Percentiles rank a stretch among this genome's conserved stretches.
These are phyloP conservation scores for Rutidosis leptorrhynchoides DNA, from an alignment of 129 eudicot genomes.

Conservation along the genomic window DNA sequence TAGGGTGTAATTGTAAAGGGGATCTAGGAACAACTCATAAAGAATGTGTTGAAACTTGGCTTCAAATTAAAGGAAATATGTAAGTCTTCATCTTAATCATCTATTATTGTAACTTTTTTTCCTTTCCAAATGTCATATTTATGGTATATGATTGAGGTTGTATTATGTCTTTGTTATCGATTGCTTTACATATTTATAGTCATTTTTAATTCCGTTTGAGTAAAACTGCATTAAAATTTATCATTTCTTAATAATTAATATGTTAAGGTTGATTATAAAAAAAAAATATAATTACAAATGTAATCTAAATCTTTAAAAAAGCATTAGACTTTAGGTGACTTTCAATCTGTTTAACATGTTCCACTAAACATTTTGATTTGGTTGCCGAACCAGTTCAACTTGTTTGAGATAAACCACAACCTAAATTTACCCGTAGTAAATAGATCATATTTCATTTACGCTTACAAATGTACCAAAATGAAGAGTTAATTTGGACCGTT, in stretches of 20 bases:
- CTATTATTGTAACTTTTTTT: neutral
- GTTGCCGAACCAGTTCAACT: neutral
- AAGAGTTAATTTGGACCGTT: neutral
- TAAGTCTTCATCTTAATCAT: constrained; percentile 36
- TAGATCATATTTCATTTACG: neutral
- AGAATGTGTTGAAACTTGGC: constrained; percentile 75
- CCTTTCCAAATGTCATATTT: constrained; percentile 25
- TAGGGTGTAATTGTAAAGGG: constrained; percentile 72
- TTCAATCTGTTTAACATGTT: too few relatives aligned
- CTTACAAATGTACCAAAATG: neutral
- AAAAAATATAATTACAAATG: too few relatives aligned
- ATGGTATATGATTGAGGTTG: constrained; percentile 7
- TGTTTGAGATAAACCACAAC: neutral
- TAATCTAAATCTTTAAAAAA: too few relatives aligned
- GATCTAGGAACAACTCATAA: constrained; percentile 65
- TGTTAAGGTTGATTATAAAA: neutral
- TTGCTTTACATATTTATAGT: too few relatives aligned
- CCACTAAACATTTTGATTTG: neutral
- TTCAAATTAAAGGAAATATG: constrained; percentile 60
- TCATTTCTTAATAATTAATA: neutral
- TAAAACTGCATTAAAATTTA: neutral
- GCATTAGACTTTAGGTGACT: too few relatives aligned
- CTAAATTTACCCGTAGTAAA: neutral
- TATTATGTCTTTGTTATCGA: constrained; percentile 3
- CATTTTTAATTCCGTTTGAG: too few relatives aligned